Evolutionary conservation across 1,139 yeast genomes (phyloP), one percentile per base, ranked within the genome.

Genomic region (Blastobotrys raffinosifermentans): DNA sequence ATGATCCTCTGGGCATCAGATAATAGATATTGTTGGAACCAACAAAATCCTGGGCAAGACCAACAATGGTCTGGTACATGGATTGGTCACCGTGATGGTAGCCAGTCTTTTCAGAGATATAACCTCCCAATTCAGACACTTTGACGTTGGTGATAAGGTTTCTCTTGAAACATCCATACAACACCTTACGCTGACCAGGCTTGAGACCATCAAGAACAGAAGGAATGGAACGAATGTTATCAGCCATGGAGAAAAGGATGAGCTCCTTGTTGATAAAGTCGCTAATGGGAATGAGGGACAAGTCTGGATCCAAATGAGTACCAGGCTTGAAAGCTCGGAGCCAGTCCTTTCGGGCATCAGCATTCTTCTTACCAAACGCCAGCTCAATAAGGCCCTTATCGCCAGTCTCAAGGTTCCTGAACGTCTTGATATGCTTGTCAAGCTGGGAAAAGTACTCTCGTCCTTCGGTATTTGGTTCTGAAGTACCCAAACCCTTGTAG

Each of bases 311-410:
- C 51, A 91, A 69, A 53, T 81, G 91, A 0, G 96, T 87, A 16
- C 98, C 98, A 0, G 96, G 96, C 47, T 75, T 76, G 59, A 77
- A 86, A 13, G 78, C 80, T 53, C 94, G 81, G 40, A 93, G 69
- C 98, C 99, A 93, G 51, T 87, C 96, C 57, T 93, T 93, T 68
- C 99, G 81, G 46, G 87, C 96, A 60, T 93, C 98, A 0, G 98
- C 97, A 50, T 85, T 87, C 59, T 83, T 85, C 61, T 93, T 93
- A 2, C 96, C 83, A 53, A 93, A 93, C 0, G 97, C 99, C 43
- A 93, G 68, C 55, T 93, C 98, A 53, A 93, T 87, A 23, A 75
- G 67, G n/a, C 73, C 78, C 43, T 75, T 76, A 54, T 93, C 99
- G 23, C 80, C 84, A 4, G 75, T 86, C 59, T 83, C 80, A 38